Base-by-base conservation (phyloP, 441 rosid genomes). In the Erodium texanum region DNA sequence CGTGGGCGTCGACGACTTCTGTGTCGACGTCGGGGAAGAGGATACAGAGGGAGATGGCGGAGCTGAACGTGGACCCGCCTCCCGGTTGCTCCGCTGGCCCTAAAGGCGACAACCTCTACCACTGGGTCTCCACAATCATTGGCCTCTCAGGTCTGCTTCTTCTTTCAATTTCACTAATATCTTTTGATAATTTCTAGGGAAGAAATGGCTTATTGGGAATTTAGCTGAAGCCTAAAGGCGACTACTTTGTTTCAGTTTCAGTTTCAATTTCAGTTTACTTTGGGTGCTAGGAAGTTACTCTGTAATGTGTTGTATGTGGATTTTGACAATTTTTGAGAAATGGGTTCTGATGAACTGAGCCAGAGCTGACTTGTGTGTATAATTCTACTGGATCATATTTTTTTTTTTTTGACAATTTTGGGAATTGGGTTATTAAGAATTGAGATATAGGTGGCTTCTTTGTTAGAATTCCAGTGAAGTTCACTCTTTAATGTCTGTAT, bases 11-110 rank as follows among this genome's bases (percentile, higher is more conserved):
- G 70, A 82, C 93, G 66, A 83, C 90, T 2, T 85, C 97, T 8
- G 90, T 86, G 12, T 89, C 97, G 2, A 82, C 96, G 0, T 93
- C 97, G 0, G 93, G 97, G 76, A 90, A 83, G 87, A 84, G 98
- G 79, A 90, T 93, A 18, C 96, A 89, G 72, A 83, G 87, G 64
- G 98, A 93, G 78, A 85, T 93, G 92, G 71, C 77, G 3, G 97
- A 91, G 76, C 89, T 90, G 1, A 89, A 81, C 81, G 69, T 71
- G 62, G 88, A 88, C 74, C 93, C 97, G 10, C 95, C 93, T 76
- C 79, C 77, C 61, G 87, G 86, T 69, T 93, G 93, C 66, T 89
- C 93, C 5, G 97, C 97, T 48, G 97, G 94, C 24, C 98, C 98
- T 6, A 89, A 81, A 67, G 93, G 97, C 50, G 98, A 93, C 76